Percentiles rank a stretch among this genome's conserved stretches.
phyloP scores from a whole-genome alignment of 2,329 filamentous ascomycete species.

The Aspergillus eucalypticola region DNA sequence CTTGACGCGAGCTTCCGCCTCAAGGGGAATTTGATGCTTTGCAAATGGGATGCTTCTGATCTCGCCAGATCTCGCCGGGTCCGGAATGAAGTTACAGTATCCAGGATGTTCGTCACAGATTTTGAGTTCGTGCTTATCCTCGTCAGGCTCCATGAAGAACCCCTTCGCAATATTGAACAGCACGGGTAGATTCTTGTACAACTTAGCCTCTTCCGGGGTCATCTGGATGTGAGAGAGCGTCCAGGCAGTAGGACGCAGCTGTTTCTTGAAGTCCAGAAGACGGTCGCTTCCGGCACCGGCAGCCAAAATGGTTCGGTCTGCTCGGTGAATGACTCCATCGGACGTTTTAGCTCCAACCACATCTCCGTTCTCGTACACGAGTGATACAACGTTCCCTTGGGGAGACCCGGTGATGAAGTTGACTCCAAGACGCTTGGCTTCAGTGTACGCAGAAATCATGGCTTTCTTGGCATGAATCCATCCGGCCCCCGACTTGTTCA shows the following conservation, averaged over 20 bases:
- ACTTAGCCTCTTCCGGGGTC: conserved; percentile 45
- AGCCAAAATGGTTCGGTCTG: conserved; percentile 50
- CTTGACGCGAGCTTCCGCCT: conserved; percentile 50
- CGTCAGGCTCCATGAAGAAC: conserved; percentile 53
- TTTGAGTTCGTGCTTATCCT: conserved; percentile 41
- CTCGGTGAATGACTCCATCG: conserved; percentile 45
- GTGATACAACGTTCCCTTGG: conserved; percentile 39
- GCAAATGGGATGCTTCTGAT: conserved; percentile 41
- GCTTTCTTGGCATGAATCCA: conserved; percentile 58
- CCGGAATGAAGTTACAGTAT: conserved; percentile 51
- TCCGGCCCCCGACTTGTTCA: conserved; percentile 44
- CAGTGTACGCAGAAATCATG: conserved; percentile 47
- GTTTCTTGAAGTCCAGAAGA: conserved; percentile 53
- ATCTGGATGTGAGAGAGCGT: conserved; percentile 56
- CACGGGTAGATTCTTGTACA: conserved; percentile 53
- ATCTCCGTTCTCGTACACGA: conserved; percentile 42
- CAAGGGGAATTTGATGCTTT: conserved; percentile 46
- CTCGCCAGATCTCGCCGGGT: conserved; percentile 26
- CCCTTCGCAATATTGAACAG: conserved; percentile 51
- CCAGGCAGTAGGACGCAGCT: conserved; percentile 57
- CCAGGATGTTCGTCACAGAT: conserved; percentile 58
- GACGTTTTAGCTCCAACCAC: conserved; percentile 47
- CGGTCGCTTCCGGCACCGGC: conserved; percentile 52
- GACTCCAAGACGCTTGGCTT: conserved; percentile 51
- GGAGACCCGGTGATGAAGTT: conserved; percentile 47